phyloP scores from a whole-genome alignment of 1,284 basidiomycete species.

The Cryptococcus hybrid region DNA sequence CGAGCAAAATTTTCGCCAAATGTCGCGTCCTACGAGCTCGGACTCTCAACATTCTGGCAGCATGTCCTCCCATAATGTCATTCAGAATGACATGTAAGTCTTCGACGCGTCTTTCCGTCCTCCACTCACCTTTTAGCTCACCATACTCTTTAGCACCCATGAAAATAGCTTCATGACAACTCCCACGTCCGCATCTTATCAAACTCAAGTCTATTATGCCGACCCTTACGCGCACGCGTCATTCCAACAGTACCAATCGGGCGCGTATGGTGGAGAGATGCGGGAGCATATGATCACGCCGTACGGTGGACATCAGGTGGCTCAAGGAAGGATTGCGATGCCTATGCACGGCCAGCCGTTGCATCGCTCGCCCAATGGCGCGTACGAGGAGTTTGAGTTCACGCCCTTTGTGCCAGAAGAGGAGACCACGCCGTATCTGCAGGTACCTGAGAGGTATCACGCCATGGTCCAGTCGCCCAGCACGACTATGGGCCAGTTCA shows the following conservation, averaged over 20 bases:
- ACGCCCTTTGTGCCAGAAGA: slow-evolving; percentile 19
- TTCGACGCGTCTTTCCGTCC: not conserved
- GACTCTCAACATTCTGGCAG: slow-evolving; percentile 7
- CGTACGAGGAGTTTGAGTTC: slow-evolving; percentile 12
- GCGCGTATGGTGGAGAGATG: slow-evolving; percentile 3
- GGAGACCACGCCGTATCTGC: slow-evolving; percentile 13
- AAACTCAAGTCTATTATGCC: slow-evolving; percentile 13
- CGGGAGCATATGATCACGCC: slow-evolving; percentile 17
- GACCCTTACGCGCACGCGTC: slow-evolving; percentile 6
- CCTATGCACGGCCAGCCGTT: slow-evolving; percentile 15
- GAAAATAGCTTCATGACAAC: slow-evolving; percentile 15
- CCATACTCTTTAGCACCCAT: slow-evolving; percentile 7
- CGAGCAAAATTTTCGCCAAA: slow-evolving; percentile 1
- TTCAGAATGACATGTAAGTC: slow-evolving; percentile 15
- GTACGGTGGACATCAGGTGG: slow-evolving; percentile 19
- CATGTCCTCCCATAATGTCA: slow-evolving; percentile 7
- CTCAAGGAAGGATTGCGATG: slow-evolving; percentile 19
- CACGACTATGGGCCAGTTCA: not conserved
- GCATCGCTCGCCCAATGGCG: slow-evolving; percentile 6
- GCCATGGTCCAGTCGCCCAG: too few relatives aligned
- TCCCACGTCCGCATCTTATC: slow-evolving; percentile 9
- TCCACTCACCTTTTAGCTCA: not conserved
- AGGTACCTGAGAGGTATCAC: slow-evolving; percentile 6
- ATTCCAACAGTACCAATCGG: slow-evolving; percentile 4
- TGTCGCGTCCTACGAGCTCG: slow-evolving; percentile 16